Base-by-base conservation (phyloP, 1,284 basidiomycete genomes). In the Cutaneotrichosporon dermatis region DNA sequence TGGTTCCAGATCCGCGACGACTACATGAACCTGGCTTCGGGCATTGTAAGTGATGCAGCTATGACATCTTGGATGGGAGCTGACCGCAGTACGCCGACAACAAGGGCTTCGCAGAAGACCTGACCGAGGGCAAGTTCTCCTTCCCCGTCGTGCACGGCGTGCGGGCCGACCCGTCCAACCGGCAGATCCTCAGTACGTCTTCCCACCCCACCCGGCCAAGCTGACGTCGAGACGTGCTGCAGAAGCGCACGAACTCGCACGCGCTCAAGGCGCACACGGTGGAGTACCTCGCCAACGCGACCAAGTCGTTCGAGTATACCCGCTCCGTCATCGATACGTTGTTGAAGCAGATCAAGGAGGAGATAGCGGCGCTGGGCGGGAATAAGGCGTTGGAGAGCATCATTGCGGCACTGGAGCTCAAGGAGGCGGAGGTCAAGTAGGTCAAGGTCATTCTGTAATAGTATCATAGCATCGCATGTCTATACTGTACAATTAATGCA, bases 1-100 rank as follows among this genome's bases (percentile, higher is more conserved):
- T 90, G 87, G 70, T 98, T 95, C 75, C 96, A 99, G 76, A 96
- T 99, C 66, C 82, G 94, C 33, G 96, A 99, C 74, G 95, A 99
- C 74, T 92, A 95, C 61, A 91, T 96, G 88, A 99, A 99, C 73
- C 80, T 99, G 39, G 88, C 94, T 69, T 92, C 88, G 51, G 84
- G 84, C 33, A 84, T 91, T 80, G 92, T 90, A 66, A 42, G 76
- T 63, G 8, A 9, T 12, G 12, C 9, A 40, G 39, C 39, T 12
- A 40, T 9, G 39, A 4, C 4, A 1, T 3, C 4, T 16, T 8
- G 6, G 5, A 5, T 4, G 1, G 4, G 11, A 51, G n/a, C 55
- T 57, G 36, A 57, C 49, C n/a, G 4, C 58, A 94, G 88, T 97
- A 98, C 70, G 83, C 87, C 2, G 82, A 85, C 40, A 93, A 95